These are phyloP conservation scores for Murraya paniculata DNA, from an alignment of 345 rosid species.

Conservation along the genomic window DNA sequence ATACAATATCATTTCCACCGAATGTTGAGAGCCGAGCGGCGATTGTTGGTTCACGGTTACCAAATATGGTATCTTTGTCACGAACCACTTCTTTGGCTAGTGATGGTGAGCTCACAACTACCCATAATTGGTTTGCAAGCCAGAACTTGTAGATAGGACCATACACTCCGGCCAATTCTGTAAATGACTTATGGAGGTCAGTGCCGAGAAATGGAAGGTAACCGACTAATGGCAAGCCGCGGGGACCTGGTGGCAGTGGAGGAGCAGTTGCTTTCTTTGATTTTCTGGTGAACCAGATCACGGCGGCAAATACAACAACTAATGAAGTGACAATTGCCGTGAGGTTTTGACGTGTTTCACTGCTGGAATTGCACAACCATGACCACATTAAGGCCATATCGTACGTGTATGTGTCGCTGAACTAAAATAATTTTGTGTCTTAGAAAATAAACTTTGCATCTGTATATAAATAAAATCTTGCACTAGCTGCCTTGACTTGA, in stretches of 20 bases:
- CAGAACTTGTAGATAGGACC: slow-evolving; percentile 39
- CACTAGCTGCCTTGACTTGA: no score
- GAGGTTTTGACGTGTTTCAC: background rate
- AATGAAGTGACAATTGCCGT: background rate
- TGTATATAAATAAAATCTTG: no score
- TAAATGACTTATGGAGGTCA: slow-evolving; percentile 25
- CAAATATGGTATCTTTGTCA: slow-evolving; percentile 32
- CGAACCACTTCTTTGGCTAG: slow-evolving; percentile 33
- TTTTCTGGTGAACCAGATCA: background rate
- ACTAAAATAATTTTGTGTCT: no score
- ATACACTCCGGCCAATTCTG: slow-evolving; percentile 21
- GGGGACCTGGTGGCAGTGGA: slow-evolving; percentile 20
- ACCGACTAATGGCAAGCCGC: slow-evolving; percentile 17
- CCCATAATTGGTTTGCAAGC: slow-evolving; percentile 25
- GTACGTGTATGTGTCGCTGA: no score
- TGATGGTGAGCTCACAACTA: slow-evolving; percentile 19
- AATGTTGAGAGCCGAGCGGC: slow-evolving; percentile 18
- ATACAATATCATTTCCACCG: slow-evolving; percentile 33
- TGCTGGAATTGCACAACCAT: background rate
- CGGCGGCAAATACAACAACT: background rate
- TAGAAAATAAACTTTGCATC: no score
- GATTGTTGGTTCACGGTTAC: slow-evolving; percentile 34
- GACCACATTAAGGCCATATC: background rate
- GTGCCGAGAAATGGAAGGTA: slow-evolving; percentile 30
- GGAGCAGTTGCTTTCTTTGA: background rate